Conservation (phyloP, 1,284 basidiomycete genomes). For the Jaminaea rosea region DNA sequence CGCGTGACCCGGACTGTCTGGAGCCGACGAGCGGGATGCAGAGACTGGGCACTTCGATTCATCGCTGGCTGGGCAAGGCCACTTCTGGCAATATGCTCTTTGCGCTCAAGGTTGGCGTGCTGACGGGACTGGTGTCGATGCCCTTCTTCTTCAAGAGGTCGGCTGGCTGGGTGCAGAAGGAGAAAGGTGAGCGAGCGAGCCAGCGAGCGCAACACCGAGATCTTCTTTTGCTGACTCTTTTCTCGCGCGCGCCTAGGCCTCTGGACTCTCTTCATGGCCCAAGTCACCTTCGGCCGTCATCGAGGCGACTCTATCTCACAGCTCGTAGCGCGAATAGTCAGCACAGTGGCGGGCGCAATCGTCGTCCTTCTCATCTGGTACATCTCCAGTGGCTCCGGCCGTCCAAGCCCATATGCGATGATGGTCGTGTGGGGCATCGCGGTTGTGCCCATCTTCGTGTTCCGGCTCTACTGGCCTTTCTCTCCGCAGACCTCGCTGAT, state of each 20-base stretch:
- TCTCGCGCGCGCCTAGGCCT: no score
- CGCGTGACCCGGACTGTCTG: conserved; percentile 65
- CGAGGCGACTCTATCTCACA: conserved; percentile 39
- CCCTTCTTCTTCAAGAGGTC: conserved; percentile 28
- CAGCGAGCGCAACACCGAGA: conserved; percentile 17
- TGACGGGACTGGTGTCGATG: conserved; percentile 53
- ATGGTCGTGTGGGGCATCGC: conserved; percentile 62
- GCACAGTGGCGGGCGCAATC: conserved; percentile 49
- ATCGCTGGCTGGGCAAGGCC: conserved; percentile 13
- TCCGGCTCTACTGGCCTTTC: conserved; percentile 65
- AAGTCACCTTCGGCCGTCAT: conserved; percentile 33
- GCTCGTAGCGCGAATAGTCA: conserved; percentile 28
- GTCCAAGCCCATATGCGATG: conserved; percentile 61
- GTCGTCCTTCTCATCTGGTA: conserved; percentile 65
- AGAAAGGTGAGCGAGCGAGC: conserved; percentile 11
- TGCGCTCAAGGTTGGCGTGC: conserved; percentile 66
- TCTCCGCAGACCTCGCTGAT: conserved; percentile 65
- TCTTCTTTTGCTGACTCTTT: no score
- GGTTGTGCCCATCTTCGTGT: conserved; percentile 56
- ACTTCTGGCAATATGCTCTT: conserved; percentile 54
- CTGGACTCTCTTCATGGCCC: conserved; percentile 45
- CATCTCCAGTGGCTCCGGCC: conserved; percentile 51
- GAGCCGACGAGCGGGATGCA: conserved; percentile 51
- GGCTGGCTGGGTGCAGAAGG: conserved; percentile 34
- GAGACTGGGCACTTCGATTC: conserved; percentile 23